A percentile compares a stretch with the other conserved stretches of the same genome.
Conservation (phyloP, 2,329 filamentous ascomycete genomes). For the Thielaviopsis ethacetica region DNA sequence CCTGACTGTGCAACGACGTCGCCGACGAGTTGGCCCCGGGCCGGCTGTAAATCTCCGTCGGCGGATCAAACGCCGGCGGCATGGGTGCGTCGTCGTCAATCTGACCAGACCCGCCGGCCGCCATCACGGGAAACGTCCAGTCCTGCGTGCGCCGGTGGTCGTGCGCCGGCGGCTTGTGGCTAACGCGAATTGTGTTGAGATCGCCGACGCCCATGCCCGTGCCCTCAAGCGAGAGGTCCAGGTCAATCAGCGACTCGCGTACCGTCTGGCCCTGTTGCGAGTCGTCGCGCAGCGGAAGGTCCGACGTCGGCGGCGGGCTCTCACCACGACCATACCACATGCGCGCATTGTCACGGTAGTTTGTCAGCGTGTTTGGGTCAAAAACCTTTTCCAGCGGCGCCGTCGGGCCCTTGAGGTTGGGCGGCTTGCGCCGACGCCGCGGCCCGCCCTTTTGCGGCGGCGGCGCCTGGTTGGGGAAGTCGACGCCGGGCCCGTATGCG, state of each 20-base stretch:
- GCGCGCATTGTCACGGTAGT: constrained; percentile 29
- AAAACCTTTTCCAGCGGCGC: constrained; percentile 31
- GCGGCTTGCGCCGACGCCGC: constrained; percentile 24
- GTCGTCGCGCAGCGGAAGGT: constrained; percentile 28
- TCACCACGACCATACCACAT: constrained; percentile 24
- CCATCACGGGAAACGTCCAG: constrained; percentile 29
- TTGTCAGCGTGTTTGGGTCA: constrained; percentile 30
- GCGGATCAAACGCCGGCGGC: not conserved
- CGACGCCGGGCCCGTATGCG: constrained; percentile 7
- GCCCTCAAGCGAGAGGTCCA: constrained; percentile 24
- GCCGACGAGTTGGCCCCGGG: constrained; percentile 3
- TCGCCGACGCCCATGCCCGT: constrained; percentile 3
- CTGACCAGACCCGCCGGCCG: constrained; percentile 2
- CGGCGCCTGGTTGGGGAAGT: constrained; percentile 8
- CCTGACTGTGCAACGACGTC: not conserved
- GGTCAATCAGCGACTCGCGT: constrained; percentile 29
- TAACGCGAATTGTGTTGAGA: constrained; percentile 6
- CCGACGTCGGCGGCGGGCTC: constrained; percentile 20
- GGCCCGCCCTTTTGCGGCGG: constrained; percentile 14
- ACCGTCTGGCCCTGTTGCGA: constrained; percentile 21
- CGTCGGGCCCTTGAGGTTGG: constrained; percentile 25
- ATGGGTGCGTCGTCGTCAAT: constrained; percentile 7
- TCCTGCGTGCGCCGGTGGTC: constrained; percentile 25
- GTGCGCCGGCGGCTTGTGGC: not conserved
- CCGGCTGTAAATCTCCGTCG: constrained; percentile 9